Conservation (phyloP, 2,329 filamentous ascomycete genomes). For the Hymenoscyphus scutula region DNA sequence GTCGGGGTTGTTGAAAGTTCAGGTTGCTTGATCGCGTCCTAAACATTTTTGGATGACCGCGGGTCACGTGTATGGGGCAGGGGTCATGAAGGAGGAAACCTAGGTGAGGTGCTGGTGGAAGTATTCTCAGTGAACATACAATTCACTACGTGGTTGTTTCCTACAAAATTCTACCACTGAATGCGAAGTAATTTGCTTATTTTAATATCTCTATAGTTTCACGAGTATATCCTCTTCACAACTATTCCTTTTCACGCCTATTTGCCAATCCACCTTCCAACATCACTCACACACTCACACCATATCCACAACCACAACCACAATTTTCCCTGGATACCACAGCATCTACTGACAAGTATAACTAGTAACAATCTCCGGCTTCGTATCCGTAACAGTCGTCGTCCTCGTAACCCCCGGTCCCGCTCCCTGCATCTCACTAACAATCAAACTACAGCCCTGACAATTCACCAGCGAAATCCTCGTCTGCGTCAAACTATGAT, state of each 20-base stretch:
- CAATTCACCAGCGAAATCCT: constrained; percentile 14
- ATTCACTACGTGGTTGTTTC: no score
- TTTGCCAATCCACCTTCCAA: not conserved
- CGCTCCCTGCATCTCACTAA: constrained; percentile 14
- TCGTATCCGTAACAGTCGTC: constrained; percentile 16
- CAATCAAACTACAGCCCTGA: constrained; percentile 16
- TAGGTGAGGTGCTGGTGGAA: no score
- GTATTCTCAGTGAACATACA: no score
- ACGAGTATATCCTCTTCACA: not conserved
- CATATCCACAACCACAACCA: not conserved
- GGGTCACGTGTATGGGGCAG: no score
- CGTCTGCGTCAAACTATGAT: constrained; percentile 17
- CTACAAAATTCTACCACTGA: no score
- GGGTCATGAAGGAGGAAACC: no score
- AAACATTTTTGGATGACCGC: no score
- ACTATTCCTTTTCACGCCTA: no score
- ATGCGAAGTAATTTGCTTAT: not conserved
- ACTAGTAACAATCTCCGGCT: constrained; percentile 7
- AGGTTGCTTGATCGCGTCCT: not conserved
- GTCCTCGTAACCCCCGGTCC: constrained; percentile 17
- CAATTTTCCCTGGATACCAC: not conserved
- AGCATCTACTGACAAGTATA: constrained; percentile 13
- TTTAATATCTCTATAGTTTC: not conserved
- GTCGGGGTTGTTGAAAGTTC: constrained; percentile 5
- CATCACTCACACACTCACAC: not conserved